Base-by-base conservation (phyloP, 2,329 filamentous ascomycete genomes). In the Calonectria hongkongensis region DNA sequence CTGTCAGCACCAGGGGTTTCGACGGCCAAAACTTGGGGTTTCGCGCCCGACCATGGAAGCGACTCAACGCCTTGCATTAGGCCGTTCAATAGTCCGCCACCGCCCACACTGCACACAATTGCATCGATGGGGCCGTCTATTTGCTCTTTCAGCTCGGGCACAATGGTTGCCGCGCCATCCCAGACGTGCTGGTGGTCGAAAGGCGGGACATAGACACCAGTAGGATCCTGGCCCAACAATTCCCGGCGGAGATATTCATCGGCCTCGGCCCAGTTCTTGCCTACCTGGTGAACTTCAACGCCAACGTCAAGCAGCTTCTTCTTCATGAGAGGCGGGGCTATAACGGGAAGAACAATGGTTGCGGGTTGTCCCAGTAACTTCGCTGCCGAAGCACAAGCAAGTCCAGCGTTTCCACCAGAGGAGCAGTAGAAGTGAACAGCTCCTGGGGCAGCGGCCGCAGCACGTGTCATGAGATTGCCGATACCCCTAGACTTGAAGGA, bases 401-500 rank as follows among this genome's bases (percentile, higher is more conserved):
- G 90, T 1, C 95, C 95, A 2, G 95, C 95, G 81, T 98, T 98
- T 70, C 95, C 95, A 71, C 94, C 95, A 2, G 92, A 94, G 15
- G 93, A 94, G 80, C 90, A 93, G 86, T 94, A 97, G 88, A 97
- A 96, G 86, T 94, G 94, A 2, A 88, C 85, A 7, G 82, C 76
- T 27, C 81, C 78, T 2, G 79, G 79, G 69, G 79, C 74, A 5
- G 76, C 71, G 73, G 85, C 78, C 75, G 83, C 80, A 69, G 84
- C 83, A 66, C 80, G 80, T 70, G 86, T 84, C 81, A 95, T 92
- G 81, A 94, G 89, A 83, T 94, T 90, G 63, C 94, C 94, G 73
- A 96, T 91, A 36, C 93, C 94, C 76, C 91, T 89, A 58, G 94
- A 96, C 84, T 97, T 97, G 91, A 97, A 98, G 47, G 94, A 96